Evolutionary conservation across 345 rosid species (phyloP).

Genomic region (Adansonia digitata): DNA sequence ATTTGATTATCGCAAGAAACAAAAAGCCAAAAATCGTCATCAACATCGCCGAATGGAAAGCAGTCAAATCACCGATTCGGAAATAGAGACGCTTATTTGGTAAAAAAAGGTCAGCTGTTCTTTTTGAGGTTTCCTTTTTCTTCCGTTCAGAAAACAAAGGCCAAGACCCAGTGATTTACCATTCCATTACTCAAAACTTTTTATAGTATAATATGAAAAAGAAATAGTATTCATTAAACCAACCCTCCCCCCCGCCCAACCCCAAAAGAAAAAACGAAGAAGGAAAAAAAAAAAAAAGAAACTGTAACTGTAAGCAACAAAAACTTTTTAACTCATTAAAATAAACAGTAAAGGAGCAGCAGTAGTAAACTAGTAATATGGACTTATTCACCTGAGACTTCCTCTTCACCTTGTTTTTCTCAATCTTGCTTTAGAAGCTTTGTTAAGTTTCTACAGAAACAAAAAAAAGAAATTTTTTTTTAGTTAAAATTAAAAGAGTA

Average conservation of each 20-base stretch:
- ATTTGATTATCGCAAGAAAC: neutral
- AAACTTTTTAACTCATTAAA: neutral
- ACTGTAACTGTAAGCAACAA: neutral
- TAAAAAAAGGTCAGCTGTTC: conserved; percentile 31
- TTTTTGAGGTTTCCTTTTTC: conserved; percentile 27
- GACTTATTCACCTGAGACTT: conserved; percentile 16
- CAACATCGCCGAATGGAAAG: conserved; percentile 17
- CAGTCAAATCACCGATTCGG: neutral
- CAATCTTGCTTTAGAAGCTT: conserved; percentile 23
- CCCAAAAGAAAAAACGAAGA: too few relatives aligned
- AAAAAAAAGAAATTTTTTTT: neutral
- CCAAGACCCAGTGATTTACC: conserved; percentile 13
- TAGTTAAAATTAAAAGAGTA: neutral
- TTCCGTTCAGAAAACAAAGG: neutral
- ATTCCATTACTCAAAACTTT: neutral
- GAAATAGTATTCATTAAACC: too few relatives aligned
- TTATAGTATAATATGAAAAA: neutral
- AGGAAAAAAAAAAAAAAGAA: neutral
- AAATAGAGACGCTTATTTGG: conserved; percentile 8
- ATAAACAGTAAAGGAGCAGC: neutral
- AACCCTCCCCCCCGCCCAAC: too few relatives aligned
- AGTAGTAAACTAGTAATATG: too few relatives aligned
- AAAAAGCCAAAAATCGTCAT: neutral
- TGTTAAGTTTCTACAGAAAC: conserved; percentile 5
- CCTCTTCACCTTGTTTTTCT: conserved; percentile 17